Evolutionary conservation across 495 filamentous ascomycete species (phyloP).

Genomic region (Xylaria scruposa): DNA sequence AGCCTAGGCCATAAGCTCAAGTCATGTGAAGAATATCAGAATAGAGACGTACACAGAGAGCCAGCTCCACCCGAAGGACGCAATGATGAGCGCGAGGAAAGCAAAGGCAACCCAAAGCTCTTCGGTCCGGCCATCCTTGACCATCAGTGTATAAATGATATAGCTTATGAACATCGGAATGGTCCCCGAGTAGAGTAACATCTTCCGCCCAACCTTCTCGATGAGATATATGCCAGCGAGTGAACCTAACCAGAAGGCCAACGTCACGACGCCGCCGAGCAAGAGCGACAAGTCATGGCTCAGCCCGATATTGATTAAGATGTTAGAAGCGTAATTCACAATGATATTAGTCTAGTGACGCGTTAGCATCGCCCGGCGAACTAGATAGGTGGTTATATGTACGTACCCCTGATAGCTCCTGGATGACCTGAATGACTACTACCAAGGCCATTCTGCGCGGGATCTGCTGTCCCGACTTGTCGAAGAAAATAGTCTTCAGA

Average conservation of each 20-base stretch:
- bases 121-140: not conserved
- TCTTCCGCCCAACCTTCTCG: slow-evolving; percentile 1
- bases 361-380: not conserved
- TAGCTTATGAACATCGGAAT: not conserved
- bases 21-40: not conserved
- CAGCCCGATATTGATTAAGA: not conserved
- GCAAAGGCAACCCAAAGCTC: slow-evolving; percentile 8
- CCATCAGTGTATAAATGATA: slow-evolving; percentile 2
- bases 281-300: not conserved
- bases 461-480: not conserved
- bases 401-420: slow-evolving; percentile 2
- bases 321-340: slow-evolving; percentile 3
- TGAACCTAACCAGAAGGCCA: slow-evolving; percentile 1
- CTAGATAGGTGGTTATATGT: not conserved
- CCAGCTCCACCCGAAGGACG: slow-evolving; percentile 1
- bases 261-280: not conserved
- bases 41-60: not conserved
- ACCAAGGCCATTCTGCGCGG: not conserved
- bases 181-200: not conserved
- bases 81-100: not conserved
- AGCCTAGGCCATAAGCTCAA: not conserved
- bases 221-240: not conserved
- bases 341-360: slow-evolving; percentile 2
- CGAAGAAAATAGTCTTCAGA: not conserved
- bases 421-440: slow-evolving; percentile 1